These are phyloP conservation scores for Ophioceras dolichostomum DNA, from an alignment of 2,329 filamentous ascomycete species.

Conservation along the genomic window DNA sequence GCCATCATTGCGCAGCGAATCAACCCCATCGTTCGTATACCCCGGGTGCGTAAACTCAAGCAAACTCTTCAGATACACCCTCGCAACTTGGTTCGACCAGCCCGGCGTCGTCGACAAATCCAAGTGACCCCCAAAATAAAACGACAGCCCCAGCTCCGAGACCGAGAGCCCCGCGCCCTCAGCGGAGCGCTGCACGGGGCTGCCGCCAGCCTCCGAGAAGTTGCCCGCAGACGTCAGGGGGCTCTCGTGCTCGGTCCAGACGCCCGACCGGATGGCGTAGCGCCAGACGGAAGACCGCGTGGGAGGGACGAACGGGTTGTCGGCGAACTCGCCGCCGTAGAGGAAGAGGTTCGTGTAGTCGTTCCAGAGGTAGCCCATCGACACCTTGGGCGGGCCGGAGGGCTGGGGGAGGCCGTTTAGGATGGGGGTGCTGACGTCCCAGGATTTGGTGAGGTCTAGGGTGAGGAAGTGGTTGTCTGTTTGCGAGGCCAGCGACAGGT, in stretches of 20 bases:
- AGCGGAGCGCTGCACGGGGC: constrained; percentile 53
- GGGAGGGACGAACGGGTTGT: constrained; percentile 44
- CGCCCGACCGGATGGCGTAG: constrained; percentile 46
- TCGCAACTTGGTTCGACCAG: constrained; percentile 52
- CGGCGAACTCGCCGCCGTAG: constrained; percentile 64
- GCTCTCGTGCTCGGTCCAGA: constrained; percentile 51
- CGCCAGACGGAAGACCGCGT: constrained; percentile 54
- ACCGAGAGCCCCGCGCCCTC: constrained; percentile 64
- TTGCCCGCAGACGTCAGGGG: constrained; percentile 52
- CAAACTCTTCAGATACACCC: constrained; percentile 62
- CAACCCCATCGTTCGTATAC: constrained; percentile 49
- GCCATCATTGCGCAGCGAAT: constrained; percentile 28
- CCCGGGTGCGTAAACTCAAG: constrained; percentile 68
- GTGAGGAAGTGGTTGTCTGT: constrained; percentile 59
- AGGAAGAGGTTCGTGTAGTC: constrained; percentile 58
- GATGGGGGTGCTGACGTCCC: constrained; percentile 52
- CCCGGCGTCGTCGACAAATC: constrained; percentile 39
- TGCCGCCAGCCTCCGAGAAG: constrained; percentile 41
- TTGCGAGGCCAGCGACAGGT: too few species aligned
- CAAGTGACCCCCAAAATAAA: constrained; percentile 69
- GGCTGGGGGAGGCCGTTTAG: constrained; percentile 47
- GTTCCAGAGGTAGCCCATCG: constrained; percentile 66
- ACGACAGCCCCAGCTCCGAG: constrained; percentile 56
- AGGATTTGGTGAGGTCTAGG: constrained; percentile 61
- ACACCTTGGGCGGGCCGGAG: constrained; percentile 57